Conservation (phyloP, 164 flowering plant species). For the Tetracentron sinense region DNA sequence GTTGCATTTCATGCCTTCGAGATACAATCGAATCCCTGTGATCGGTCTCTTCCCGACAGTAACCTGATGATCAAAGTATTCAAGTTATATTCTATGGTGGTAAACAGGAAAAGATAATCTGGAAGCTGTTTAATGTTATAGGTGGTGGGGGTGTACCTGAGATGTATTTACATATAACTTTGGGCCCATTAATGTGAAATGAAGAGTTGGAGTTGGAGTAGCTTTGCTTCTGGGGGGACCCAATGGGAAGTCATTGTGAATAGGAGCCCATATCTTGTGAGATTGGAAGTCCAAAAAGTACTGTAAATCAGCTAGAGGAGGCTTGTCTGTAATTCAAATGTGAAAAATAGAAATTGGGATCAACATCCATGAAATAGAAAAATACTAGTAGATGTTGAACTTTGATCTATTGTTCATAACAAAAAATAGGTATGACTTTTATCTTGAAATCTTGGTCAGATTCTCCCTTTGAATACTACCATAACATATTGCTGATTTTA, state of each 20-base stretch:
- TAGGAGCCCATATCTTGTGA: constrained; percentile 71
- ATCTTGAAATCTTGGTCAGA: no score
- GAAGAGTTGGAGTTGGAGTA: constrained; percentile 36
- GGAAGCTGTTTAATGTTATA: neutral
- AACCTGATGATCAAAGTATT: constrained; percentile 37
- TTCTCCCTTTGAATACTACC: no score
- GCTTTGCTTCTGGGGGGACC: constrained; percentile 39
- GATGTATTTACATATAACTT: constrained; percentile 61
- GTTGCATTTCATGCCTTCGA: constrained; percentile 69
- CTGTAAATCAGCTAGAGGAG: constrained; percentile 58
- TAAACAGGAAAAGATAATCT: neutral
- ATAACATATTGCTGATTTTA: no score
- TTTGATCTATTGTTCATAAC: neutral
- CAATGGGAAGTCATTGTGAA: constrained; percentile 60
- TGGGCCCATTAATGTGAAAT: constrained; percentile 63
- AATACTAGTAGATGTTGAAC: no score
- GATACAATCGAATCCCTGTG: constrained; percentile 72
- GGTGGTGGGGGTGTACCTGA: constrained; percentile 42
- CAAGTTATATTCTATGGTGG: neutral
- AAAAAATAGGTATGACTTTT: neutral
- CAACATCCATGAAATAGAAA: no score
- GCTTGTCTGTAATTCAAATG: constrained; percentile 86
- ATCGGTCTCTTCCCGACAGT: constrained; percentile 51
- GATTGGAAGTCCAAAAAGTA: constrained; percentile 68
- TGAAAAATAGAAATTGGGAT: neutral